phyloP scores from a whole-genome alignment of 164 flowering plant genomes.

The Magnolia officinalis region DNA sequence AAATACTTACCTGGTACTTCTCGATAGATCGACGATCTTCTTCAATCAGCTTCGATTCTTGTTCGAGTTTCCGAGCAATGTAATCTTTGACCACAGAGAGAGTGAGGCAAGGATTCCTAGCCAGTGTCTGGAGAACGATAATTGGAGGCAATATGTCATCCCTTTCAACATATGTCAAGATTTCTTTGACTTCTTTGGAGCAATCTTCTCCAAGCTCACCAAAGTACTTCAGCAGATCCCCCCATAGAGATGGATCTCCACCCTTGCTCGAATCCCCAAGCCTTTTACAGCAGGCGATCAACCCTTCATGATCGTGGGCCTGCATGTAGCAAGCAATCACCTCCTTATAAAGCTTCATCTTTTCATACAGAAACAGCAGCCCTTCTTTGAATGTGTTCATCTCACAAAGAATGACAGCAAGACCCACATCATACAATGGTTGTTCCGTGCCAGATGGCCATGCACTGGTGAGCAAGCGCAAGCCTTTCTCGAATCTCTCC shows the following conservation, averaged over 20 bases:
- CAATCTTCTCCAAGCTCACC: constrained; percentile 99
- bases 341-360: constrained; percentile 91
- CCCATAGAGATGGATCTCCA: constrained; percentile 95
- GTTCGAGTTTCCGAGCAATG: constrained; percentile 90
- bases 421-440: constrained; percentile 89
- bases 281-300: constrained; percentile 94
- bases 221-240: constrained; percentile 84
- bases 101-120: constrained; percentile 89
- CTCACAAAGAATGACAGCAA: constrained; percentile 89
- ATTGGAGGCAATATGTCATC: constrained; percentile 97
- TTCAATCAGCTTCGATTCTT: constrained; percentile 90
- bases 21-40: constrained; percentile 82
- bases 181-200: constrained; percentile 93
- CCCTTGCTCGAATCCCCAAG: constrained; percentile 88
- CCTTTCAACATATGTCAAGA: constrained; percentile 83
- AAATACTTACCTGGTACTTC: constrained; percentile 81
- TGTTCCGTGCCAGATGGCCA: constrained; percentile 88
- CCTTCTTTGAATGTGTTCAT: constrained; percentile 91
- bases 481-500: constrained; percentile 69
- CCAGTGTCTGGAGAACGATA: constrained; percentile 78
- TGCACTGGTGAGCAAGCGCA: constrained; percentile 65
- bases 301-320: constrained; percentile 88
- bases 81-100: constrained; percentile 97
- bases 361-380: constrained; percentile 78
- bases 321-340: constrained; percentile 98